phyloP scores from a whole-genome alignment of 495 filamentous ascomycete species.

The Penicillium lagena region DNA sequence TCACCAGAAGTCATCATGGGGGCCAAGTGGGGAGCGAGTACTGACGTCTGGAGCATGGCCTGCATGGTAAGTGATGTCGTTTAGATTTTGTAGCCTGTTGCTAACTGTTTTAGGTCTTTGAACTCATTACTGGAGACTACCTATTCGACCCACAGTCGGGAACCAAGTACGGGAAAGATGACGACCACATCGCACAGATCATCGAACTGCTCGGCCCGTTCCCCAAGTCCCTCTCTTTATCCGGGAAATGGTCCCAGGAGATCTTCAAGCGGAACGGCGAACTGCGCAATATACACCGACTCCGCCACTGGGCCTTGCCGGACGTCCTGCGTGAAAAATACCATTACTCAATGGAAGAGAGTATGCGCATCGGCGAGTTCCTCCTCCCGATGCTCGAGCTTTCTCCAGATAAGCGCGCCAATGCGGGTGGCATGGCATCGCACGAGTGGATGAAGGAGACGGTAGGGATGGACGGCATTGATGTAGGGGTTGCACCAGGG shows the following conservation, averaged over 20 bases:
- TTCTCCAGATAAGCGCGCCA: slow-evolving; percentile 77
- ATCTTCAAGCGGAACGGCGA: slow-evolving; percentile 99
- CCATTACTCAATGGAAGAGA: slow-evolving; percentile 77
- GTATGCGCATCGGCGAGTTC: slow-evolving; percentile 75
- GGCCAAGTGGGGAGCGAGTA: slow-evolving; percentile 96
- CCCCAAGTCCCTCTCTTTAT: slow-evolving; percentile 81
- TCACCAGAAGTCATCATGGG: slow-evolving; percentile 97
- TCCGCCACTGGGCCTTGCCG: slow-evolving; percentile 93
- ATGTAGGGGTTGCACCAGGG: slow-evolving; percentile 66
- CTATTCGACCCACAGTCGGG: slow-evolving; percentile 98
- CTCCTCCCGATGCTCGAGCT: slow-evolving; percentile 90
- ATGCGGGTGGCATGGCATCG: slow-evolving; percentile 89
- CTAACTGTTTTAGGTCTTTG: slow-evolving; percentile 65
- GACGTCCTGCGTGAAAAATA: slow-evolving; percentile 97
- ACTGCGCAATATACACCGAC: slow-evolving; percentile 92
- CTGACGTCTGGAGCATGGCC: slow-evolving; percentile 99
- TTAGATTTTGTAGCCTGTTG: neutral
- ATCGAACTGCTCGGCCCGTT: slow-evolving; percentile 95
- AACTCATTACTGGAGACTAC: slow-evolving; percentile 97
- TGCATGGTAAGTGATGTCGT: slow-evolving; percentile 67
- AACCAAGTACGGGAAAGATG: slow-evolving; percentile 99
- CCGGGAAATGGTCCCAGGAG: slow-evolving; percentile 95
- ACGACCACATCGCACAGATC: slow-evolving; percentile 98
- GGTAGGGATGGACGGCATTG: slow-evolving; percentile 77
- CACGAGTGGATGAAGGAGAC: slow-evolving; percentile 77